phyloP scores from a whole-genome alignment of 148 eudicot genomes.

The Salicornia ramosissima region DNA sequence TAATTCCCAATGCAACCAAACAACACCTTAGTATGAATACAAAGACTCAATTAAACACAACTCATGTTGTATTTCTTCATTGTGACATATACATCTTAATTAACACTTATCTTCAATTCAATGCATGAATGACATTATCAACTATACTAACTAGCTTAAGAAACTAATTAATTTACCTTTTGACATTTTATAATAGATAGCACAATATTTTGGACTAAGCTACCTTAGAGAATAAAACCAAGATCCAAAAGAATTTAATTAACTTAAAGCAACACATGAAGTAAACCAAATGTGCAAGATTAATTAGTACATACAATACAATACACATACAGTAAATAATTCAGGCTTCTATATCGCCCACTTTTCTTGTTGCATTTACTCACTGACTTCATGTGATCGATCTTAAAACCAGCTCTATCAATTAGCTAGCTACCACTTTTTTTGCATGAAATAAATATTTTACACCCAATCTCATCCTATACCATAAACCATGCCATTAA shows the following conservation, averaged over 20 bases:
- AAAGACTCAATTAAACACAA: too few species aligned
- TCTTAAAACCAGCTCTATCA: neutral
- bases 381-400: constrained; percentile 10
- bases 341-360: constrained; percentile 9
- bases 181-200: neutral
- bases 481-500: too few species aligned
- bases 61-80: too few species aligned
- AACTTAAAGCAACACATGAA: neutral
- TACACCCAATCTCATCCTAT: too few species aligned
- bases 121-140: too few species aligned
- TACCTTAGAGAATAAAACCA: too few species aligned
- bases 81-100: too few species aligned
- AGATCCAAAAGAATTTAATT: neutral
- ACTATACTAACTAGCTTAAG: neutral
- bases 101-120: too few species aligned
- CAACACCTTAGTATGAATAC: too few species aligned
- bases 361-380: constrained; percentile 9
- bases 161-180: neutral
- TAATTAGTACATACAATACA: too few species aligned
- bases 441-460: constrained; percentile 2
- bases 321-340: too few species aligned
- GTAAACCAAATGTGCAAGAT: constrained; percentile 3
- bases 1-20: too few species aligned
- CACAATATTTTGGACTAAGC: neutral
- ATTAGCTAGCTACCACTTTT: constrained; percentile 1